Evolutionary conservation across 2,329 filamentous ascomycete species (phyloP).

Genomic region (Calonectria pteridis): DNA sequence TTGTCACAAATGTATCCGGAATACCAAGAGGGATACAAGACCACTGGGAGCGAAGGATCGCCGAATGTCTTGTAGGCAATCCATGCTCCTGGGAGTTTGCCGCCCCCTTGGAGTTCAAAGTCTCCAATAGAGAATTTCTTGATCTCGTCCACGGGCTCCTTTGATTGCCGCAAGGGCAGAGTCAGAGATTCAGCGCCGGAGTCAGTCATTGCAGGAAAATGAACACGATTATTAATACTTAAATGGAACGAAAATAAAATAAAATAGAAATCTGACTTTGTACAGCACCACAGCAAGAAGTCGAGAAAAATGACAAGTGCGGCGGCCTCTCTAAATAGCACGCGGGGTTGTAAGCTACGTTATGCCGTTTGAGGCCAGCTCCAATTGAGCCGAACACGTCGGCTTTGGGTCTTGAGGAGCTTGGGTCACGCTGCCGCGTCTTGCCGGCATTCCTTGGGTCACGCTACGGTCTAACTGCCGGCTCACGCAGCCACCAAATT

Average conservation of each 20-base stretch:
- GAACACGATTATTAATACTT: background rate
- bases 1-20: constrained; percentile 74
- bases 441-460: background rate
- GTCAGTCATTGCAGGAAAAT: background rate
- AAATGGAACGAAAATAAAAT: background rate
- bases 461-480: background rate
- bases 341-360: background rate
- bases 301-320: background rate
- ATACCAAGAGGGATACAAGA: constrained; percentile 85
- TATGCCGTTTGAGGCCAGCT: background rate
- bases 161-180: background rate
- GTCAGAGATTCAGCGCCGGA: background rate
- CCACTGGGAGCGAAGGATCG: constrained; percentile 69
- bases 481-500: background rate
- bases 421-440: background rate
- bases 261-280: background rate
- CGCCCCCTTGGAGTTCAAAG: constrained; percentile 75
- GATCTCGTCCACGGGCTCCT: constrained; percentile 29
- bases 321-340: background rate
- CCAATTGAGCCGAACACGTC: background rate
- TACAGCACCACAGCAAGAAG: background rate
- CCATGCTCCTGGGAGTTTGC: constrained; percentile 71
- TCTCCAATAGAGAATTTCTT: constrained; percentile 68
- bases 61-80: constrained; percentile 86
- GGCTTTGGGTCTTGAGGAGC: background rate